Conservation (phyloP, 1,284 basidiomycete genomes). For the Termitomyces sp. region DNA sequence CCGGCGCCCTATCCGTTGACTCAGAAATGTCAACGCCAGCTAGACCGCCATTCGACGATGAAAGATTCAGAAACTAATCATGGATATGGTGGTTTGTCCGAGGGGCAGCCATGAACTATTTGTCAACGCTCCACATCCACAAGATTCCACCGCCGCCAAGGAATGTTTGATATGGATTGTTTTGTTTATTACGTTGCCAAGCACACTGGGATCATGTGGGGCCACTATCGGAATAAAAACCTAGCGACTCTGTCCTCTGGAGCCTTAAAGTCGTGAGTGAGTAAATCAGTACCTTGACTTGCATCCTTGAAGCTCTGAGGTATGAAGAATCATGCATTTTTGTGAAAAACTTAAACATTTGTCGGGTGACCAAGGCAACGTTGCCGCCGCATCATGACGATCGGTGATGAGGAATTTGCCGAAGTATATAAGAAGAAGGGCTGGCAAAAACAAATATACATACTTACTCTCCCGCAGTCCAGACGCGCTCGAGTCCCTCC, state of each 20-base stretch:
- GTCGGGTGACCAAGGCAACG: slow-evolving; percentile 11
- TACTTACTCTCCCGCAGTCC: slow-evolving; percentile 9
- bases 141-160: background rate
- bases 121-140: background rate
- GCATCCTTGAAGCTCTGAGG: background rate
- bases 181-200: background rate
- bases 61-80: too few species aligned
- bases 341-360: slow-evolving; percentile 1
- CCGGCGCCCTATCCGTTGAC: background rate
- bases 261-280: background rate
- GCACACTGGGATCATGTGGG: background rate
- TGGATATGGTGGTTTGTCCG: background rate
- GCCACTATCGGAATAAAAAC: background rate
- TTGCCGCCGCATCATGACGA: slow-evolving; percentile 3
- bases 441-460: slow-evolving; percentile 1
- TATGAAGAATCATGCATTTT: background rate
- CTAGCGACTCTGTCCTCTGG: background rate
- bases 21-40: too few species aligned
- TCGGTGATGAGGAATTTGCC: slow-evolving; percentile 9
- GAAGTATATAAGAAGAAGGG: slow-evolving; percentile 15
- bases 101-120: background rate
- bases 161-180: background rate
- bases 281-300: background rate
- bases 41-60: too few species aligned
- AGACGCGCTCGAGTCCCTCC: slow-evolving; percentile 16